These are phyloP conservation scores for Xanthoconium purpureum DNA, from an alignment of 768 basidiomycete genomes.

Conservation along the genomic window DNA sequence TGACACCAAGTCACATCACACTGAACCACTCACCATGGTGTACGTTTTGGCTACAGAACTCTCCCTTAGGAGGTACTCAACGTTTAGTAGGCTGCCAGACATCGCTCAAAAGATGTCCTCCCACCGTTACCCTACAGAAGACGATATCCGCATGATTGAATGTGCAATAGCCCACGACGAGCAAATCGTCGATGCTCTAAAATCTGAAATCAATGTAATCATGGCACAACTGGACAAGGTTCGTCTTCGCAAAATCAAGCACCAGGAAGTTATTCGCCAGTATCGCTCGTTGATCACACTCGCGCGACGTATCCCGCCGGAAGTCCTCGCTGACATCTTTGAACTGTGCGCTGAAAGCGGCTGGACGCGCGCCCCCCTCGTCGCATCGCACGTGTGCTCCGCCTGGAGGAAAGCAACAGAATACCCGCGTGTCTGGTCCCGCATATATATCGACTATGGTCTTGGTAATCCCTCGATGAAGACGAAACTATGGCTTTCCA, in stretches of 20 bases:
- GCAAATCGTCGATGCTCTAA: constrained; percentile 38
- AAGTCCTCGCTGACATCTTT: constrained; percentile 54
- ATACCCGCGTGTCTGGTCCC: constrained; percentile 56
- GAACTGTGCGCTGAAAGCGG: constrained; percentile 47
- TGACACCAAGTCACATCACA: constrained; percentile 17
- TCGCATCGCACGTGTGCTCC: constrained; percentile 56
- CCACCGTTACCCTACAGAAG: constrained; percentile 15
- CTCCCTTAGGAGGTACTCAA: constrained; percentile 1
- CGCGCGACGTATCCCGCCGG: constrained; percentile 52
- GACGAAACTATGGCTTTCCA: constrained; percentile 51
- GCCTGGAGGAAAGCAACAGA: constrained; percentile 54
- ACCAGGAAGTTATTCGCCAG: constrained; percentile 42
- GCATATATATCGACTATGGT: constrained; percentile 50
- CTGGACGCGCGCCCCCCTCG: constrained; percentile 53
- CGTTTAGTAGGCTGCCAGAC: neutral
- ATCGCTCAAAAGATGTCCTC: constrained; percentile 20
- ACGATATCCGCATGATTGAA: constrained; percentile 17
- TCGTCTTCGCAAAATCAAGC: constrained; percentile 40
- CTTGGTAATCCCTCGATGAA: constrained; percentile 39
- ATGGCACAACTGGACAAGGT: constrained; percentile 40
- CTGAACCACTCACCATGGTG: constrained; percentile 2
- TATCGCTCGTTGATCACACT: constrained; percentile 50
- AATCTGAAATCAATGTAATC: constrained; percentile 43
- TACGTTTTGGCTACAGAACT: constrained; percentile 1
- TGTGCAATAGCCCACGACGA: constrained; percentile 37